Percentiles rank a stretch among this genome's conserved stretches.
Conservation (phyloP, 2,329 filamentous ascomycete genomes). For the Pseudopyricularia javanii region DNA sequence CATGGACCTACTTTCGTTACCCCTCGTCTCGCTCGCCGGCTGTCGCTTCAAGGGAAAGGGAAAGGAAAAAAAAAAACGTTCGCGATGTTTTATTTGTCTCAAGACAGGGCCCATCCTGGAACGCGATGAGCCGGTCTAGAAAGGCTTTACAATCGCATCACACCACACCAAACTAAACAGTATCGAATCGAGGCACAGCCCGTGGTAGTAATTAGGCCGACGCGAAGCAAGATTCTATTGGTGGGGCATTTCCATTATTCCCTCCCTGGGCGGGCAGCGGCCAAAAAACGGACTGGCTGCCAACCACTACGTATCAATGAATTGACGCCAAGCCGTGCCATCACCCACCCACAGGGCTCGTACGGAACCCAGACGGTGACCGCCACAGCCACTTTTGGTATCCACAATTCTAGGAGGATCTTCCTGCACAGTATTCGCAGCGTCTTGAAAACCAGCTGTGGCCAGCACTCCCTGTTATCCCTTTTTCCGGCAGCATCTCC, state of each 20-base stretch:
- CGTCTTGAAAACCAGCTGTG: neutral
- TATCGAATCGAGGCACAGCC: too few relatives aligned
- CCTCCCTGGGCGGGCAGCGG: neutral
- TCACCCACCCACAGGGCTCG: neutral
- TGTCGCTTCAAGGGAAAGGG: too few relatives aligned
- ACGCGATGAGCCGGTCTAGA: neutral
- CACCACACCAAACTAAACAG: neutral
- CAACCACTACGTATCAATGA: too few relatives aligned
- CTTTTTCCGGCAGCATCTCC: neutral
- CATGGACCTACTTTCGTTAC: too few relatives aligned
- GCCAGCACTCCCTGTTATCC: neutral
- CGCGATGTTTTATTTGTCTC: neutral
- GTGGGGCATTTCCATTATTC: neutral
- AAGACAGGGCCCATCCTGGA: neutral
- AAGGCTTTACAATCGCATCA: neutral
- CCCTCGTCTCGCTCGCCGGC: too few relatives aligned
- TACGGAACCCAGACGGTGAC: neutral
- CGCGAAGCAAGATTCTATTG: neutral
- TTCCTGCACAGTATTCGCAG: neutral
- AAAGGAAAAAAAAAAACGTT: too few relatives aligned
- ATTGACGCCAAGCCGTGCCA: neutral
- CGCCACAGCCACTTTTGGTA: neutral
- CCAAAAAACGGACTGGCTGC: neutral
- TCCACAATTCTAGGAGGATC: neutral
- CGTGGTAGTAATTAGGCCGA: neutral